Evolutionary conservation across 805 yeast species (phyloP).

Genomic region (Candida loeiensis): DNA sequence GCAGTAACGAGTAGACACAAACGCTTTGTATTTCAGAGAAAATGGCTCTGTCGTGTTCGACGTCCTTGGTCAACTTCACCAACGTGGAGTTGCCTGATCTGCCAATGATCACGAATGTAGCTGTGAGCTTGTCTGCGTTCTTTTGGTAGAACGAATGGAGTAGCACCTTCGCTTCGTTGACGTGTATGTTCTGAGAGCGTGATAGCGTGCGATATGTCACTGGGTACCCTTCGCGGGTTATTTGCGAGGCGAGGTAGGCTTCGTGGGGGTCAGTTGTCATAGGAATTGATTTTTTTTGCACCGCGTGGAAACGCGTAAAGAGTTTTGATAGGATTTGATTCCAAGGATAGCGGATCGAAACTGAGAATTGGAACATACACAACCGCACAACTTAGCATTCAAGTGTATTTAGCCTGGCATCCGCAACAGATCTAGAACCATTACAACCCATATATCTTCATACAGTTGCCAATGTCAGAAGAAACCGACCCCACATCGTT

Average conservation of each 20-base stretch:
- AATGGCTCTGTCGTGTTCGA: slow-evolving; percentile 9
- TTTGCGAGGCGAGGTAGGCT: slow-evolving; percentile 27
- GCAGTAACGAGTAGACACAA: slow-evolving; percentile 38
- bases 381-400: too few relatives aligned
- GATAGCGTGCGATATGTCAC: slow-evolving; percentile 44
- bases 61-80: slow-evolving; percentile 22
- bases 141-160: slow-evolving; percentile 36
- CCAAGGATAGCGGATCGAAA: too few relatives aligned
- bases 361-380: neutral
- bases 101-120: slow-evolving; percentile 44
- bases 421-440: neutral
- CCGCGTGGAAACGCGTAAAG: slow-evolving; percentile 5
- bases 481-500: slow-evolving; percentile 59
- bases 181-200: slow-evolving; percentile 37
- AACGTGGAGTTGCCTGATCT: slow-evolving; percentile 11
- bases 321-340: too few relatives aligned
- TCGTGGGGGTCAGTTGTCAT: slow-evolving; percentile 16
- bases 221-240: slow-evolving; percentile 20
- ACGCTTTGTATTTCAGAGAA: slow-evolving; percentile 32
- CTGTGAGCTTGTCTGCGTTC: slow-evolving; percentile 34
- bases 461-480: neutral
- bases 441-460: neutral
- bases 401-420: too few relatives aligned
- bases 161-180: slow-evolving; percentile 35
- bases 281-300: neutral